These are phyloP conservation scores for Pilasporangium apinafurcum DNA, from an alignment of 352 stramenopile genomes.

Conservation along the genomic window DNA sequence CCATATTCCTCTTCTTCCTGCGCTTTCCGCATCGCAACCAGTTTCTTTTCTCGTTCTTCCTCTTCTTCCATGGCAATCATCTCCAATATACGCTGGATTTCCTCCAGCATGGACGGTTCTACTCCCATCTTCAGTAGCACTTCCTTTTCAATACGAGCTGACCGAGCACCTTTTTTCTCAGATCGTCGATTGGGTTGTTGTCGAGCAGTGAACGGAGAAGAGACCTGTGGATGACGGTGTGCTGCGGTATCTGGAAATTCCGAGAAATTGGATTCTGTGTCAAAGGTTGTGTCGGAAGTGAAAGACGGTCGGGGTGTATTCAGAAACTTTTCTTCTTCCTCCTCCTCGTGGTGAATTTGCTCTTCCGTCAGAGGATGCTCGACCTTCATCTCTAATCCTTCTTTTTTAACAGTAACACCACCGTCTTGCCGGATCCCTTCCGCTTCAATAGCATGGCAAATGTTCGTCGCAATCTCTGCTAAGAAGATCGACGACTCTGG, in stretches of 20 bases:
- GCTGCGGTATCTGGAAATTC: background rate
- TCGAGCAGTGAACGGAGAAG: conserved; percentile 2
- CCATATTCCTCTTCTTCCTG: conserved; percentile 24
- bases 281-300: conserved; percentile 48
- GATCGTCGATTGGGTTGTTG: background rate
- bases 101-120: conserved; percentile 58
- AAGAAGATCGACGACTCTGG: conserved; percentile 72
- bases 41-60: no score
- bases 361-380: background rate
- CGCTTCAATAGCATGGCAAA: conserved; percentile 60
- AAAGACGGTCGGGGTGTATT: conserved; percentile 20
- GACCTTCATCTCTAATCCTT: conserved; percentile 1
- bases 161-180: conserved; percentile 34
- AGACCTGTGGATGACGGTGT: no score
- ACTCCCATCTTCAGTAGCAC: conserved; percentile 71
- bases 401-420: no score
- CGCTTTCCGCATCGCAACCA: no score
- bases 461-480: conserved; percentile 64
- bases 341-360: background rate
- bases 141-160: conserved; percentile 67
- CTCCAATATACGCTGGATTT: conserved; percentile 66
- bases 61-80: conserved; percentile 42
- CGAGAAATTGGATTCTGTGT: conserved; percentile 39
- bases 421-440: conserved; percentile 30
- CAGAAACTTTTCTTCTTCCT: conserved; percentile 10